Base-by-base conservation (phyloP, 352 stramenopile genomes). In the Globisporangium emineosum region DNA sequence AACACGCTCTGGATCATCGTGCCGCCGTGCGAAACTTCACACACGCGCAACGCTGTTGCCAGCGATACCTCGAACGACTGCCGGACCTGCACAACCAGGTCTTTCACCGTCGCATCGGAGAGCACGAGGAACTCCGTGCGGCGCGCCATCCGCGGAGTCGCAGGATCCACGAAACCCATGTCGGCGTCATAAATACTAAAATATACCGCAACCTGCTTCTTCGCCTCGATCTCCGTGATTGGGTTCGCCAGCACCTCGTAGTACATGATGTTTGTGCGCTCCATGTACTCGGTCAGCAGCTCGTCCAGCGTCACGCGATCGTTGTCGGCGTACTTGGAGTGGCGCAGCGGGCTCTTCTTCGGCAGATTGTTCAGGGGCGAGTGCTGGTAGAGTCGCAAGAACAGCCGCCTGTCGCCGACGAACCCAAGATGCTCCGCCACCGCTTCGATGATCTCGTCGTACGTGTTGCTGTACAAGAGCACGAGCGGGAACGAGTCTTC, bases 171-270 rank as follows among this genome's bases (percentile, higher is more conserved):
- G 53, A 94, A 93, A 43, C 33, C 37, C 21, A 25, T n/a, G 27
- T 47, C 83, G 21, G 78, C 76, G 60, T 91, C 88, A 68, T 93
- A 93, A 45, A 87, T 78, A 64, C 86, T 93, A 25, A 92, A 68
- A 60, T 90, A 83, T 23, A 96, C 78, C 3, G 77, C 19, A 13
- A 94, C 67, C 62, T 93, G 80, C 60, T 91, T 93, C 72, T 94
- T 94, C 1, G 83, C 81, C 65, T 96, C 88, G 52, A 96, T 86
- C 62, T 94, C 84, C 1, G 83, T 91, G 71, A 96, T 94, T 9
- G 84, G 79, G 47, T 91, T 72, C 9, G 70, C 58, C 3, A 94
- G 66, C 10, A 92, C 59, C 66, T 94, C 88, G 57, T 86, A 92
- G 60, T 96, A 88, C 57, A 94, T 64, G 9, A 77, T 68, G 27